A percentile compares a stretch with the other conserved stretches of the same genome.
These are phyloP conservation scores for Bjerkandera adusta DNA, from an alignment of 1,284 basidiomycete species.

Conservation along the genomic window DNA sequence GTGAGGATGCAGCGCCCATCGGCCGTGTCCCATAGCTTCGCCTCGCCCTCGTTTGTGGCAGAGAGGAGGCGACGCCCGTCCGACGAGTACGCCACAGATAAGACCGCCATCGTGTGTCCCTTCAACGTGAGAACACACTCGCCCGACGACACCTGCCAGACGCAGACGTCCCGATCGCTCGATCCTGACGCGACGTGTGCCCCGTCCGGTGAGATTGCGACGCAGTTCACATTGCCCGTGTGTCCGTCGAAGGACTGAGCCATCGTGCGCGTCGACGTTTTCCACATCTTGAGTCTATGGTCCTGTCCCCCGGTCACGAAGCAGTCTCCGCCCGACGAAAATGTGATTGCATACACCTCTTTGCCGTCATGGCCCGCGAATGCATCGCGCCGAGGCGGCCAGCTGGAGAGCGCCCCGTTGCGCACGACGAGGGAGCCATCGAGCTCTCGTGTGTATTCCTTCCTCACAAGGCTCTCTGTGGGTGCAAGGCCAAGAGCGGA, in stretches of 20 bases:
- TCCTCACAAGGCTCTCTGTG: no score
- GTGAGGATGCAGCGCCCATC: conserved; percentile 14
- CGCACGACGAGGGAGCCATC: no score
- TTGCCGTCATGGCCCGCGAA: conserved; percentile 2
- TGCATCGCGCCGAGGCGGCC: no score
- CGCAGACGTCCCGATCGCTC: conserved; percentile 17
- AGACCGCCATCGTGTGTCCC: conserved; percentile 13
- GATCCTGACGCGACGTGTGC: conserved; percentile 21
- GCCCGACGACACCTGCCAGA: no score
- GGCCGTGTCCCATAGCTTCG: conserved; percentile 19
- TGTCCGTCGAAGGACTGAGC: conserved; percentile 22
- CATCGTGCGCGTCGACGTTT: no score
- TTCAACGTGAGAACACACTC: no score
- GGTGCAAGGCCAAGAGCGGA: no score
- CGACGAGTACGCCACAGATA: conserved; percentile 17
- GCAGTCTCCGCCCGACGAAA: conserved; percentile 9
- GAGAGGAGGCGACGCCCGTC: conserved; percentile 18
- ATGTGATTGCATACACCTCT: conserved; percentile 1
- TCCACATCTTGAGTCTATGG: no score
- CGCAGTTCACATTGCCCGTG: conserved; percentile 18
- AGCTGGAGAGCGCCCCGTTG: no score
- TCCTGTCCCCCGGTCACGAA: no score
- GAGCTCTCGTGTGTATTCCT: no score
- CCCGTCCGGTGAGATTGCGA: conserved; percentile 25
- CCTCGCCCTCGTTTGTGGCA: conserved; percentile 14